Evolutionary conservation across 2,329 filamentous ascomycete genomes (phyloP), one percentile per base, ranked within the genome.

Genomic region (Graphilbum fragrans): DNA sequence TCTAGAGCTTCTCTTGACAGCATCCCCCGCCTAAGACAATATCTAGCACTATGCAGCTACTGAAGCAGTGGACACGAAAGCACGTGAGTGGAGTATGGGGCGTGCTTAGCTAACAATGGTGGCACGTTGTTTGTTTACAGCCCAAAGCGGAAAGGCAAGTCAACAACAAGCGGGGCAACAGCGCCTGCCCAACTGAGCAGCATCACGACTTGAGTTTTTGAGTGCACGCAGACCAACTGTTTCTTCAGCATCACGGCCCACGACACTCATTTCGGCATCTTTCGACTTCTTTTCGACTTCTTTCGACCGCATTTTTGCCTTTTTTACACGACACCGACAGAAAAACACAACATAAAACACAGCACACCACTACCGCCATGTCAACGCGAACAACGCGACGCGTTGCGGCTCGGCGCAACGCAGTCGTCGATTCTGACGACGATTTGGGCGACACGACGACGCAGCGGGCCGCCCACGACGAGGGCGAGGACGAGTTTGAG

Each of bases 401-500:
- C 55, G 63, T 64, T 45, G 66, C 69, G 31, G 60, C 82, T 40
- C 75, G 86, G 55, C 78, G 81, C 52, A 82, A 79, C 52, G 75
- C 82, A 39, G 71, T 93, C 37, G 66, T 88, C 45, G 86, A 93
- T 49, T 86, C 80, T 9, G 86, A 90, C 34, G 86, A 93, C 44
- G 83, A 86, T 32, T 66, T 74, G 52, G 66, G 71, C 47, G 68
- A 74, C 53, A 69, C 51, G 35, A 51, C 74, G 39, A 64, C 57
- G 34, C 58, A 50, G 35, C 43, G 38, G 1, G 58, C 55, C 45
- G 66, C 76, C 27, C 68, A 74, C 16, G 72, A 81, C 22, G 74
- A 82, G 4, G 69, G 65, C 38, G 82, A 84, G 48, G 82, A 88
- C 38, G 85, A 94, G 38, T 92, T 87, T 53, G 82, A 82, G 35